These are phyloP conservation scores for Arthrobotrys pseudoclavata DNA, from an alignment of 2,329 filamentous ascomycete genomes.

Conservation along the genomic window DNA sequence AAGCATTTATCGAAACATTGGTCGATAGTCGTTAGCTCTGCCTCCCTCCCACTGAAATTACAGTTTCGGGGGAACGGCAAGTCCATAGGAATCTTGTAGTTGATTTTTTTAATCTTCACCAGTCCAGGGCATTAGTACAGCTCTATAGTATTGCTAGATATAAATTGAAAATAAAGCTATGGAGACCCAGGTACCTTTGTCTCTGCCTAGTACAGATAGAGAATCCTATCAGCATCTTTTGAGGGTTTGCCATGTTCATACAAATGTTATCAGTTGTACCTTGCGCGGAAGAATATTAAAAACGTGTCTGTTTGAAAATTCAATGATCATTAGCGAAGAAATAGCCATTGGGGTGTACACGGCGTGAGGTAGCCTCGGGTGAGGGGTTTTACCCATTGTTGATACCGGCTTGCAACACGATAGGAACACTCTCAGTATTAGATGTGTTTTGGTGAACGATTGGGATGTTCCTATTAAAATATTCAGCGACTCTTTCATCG, in stretches of 20 bases:
- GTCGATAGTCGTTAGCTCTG: neutral
- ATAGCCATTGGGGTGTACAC: no score
- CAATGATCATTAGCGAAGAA: neutral
- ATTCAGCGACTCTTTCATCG: neutral
- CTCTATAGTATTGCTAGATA: neutral
- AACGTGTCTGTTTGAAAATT: neutral
- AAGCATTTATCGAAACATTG: conserved; percentile 9
- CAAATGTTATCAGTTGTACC: neutral
- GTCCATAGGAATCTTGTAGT: neutral
- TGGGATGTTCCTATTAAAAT: conserved; percentile 1
- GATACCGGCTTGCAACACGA: neutral
- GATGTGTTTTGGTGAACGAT: neutral
- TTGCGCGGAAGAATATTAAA: neutral
- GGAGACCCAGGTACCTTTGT: neutral
- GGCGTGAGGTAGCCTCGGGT: no score
- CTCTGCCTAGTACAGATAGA: neutral
- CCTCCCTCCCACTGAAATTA: conserved; percentile 11
- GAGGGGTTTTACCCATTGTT: neutral
- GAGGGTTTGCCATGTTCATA: neutral
- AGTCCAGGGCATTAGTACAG: neutral
- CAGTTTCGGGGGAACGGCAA: conserved; percentile 6
- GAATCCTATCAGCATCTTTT: neutral
- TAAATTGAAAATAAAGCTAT: no score
- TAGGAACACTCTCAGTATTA: neutral
- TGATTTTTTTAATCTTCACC: conserved; percentile 14